Conservation (phyloP, 441 rosid species). For the Eutrema salsugineum region DNA sequence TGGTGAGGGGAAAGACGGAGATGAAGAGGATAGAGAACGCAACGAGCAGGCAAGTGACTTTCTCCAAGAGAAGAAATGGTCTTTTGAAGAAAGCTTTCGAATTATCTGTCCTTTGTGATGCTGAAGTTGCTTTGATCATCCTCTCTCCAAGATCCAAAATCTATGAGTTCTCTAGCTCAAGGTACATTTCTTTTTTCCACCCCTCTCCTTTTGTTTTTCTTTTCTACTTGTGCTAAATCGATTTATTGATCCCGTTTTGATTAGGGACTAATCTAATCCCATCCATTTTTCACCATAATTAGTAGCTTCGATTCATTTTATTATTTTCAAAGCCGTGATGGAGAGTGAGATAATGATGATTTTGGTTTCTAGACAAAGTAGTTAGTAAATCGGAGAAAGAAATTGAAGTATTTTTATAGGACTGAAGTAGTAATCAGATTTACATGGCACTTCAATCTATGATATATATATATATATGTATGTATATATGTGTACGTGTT, state of each 20-base stretch:
- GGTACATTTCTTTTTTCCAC: slow-evolving; percentile 33
- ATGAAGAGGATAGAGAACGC: slow-evolving; percentile 93
- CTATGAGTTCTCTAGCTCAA: slow-evolving; percentile 69
- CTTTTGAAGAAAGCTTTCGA: slow-evolving; percentile 82
- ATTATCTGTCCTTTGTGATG: slow-evolving; percentile 83
- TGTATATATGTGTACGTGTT: background rate
- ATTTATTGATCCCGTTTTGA: background rate
- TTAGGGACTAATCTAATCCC: background rate
- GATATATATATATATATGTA: background rate
- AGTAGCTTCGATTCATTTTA: background rate
- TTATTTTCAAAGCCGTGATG: background rate
- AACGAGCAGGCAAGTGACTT: slow-evolving; percentile 91
- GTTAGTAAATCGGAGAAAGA: slow-evolving; percentile 2
- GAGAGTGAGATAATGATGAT: background rate
- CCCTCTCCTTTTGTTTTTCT: background rate
- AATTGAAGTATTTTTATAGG: background rate
- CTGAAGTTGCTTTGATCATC: slow-evolving; percentile 83
- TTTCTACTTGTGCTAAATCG: background rate
- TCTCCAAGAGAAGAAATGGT: slow-evolving; percentile 88
- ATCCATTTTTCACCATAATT: background rate
- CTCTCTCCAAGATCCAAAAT: slow-evolving; percentile 82
- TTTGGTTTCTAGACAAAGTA: background rate
- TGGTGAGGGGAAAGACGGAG: slow-evolving; percentile 91
- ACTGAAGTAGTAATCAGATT: background rate
- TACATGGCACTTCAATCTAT: slow-evolving; percentile 16